Conservation (phyloP, 257 asterid genomes). For the Nicotiana paniculata region DNA sequence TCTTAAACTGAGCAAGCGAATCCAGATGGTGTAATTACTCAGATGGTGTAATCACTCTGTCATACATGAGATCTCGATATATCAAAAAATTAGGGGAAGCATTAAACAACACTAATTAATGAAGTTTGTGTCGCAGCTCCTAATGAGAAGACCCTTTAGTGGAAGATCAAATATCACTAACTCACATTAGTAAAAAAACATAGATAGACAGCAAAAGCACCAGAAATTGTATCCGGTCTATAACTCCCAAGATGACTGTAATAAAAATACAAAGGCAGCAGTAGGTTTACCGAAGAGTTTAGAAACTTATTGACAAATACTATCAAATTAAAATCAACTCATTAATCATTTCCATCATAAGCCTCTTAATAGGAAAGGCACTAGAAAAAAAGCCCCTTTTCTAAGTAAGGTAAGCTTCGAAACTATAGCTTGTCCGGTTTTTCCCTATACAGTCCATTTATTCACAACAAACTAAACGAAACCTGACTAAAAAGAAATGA, state of each 20-base stretch:
- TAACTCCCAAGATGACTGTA: neutral
- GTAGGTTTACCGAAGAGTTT: neutral
- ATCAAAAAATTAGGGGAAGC: neutral
- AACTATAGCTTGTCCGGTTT: constrained; percentile 6
- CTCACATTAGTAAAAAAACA: neutral
- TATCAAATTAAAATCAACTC: neutral
- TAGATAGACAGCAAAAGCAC: neutral
- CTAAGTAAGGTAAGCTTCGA: neutral
- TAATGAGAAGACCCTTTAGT: neutral
- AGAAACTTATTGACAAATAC: neutral
- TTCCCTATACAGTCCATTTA: constrained; percentile 3
- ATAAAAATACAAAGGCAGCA: neutral
- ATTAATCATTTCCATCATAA: neutral
- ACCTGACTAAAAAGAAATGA: constrained; percentile 1
- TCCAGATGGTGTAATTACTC: neutral
- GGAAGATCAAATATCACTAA: neutral
- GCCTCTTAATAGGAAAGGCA: neutral
- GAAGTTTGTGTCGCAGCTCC: neutral
- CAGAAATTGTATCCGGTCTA: neutral
- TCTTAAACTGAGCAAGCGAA: neutral
- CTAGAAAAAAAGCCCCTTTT: neutral
- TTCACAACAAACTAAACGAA: constrained; percentile 6
- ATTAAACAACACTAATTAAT: neutral
- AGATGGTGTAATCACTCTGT: neutral
- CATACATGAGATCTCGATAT: neutral